These are phyloP conservation scores for Mucor racemosus DNA, from an alignment of 371 early-diverging fungal species.

Conservation along the genomic window DNA sequence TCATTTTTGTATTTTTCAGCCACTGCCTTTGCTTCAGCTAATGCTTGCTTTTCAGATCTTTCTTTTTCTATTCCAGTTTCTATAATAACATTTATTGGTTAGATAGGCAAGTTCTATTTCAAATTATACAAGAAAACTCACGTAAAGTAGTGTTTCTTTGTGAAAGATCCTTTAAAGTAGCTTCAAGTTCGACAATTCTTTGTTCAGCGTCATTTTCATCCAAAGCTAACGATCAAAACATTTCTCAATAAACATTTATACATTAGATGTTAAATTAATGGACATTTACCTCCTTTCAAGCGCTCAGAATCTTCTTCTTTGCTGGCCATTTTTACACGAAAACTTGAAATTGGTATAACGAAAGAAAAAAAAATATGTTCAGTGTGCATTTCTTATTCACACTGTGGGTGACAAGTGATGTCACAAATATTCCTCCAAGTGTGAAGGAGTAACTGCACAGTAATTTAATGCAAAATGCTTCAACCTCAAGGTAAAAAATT, in stretches of 20 bases:
- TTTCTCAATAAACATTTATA: too few species aligned
- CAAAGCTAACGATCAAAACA: not conserved
- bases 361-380: not conserved
- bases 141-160: not conserved
- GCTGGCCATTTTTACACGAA: not conserved
- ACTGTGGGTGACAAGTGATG: too few species aligned
- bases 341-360: not conserved
- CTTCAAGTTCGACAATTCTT: not conserved
- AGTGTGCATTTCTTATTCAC: not conserved
- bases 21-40: not conserved
- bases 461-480: too few species aligned
- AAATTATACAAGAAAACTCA: not conserved
- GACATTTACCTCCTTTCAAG: not conserved
- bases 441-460: too few species aligned
- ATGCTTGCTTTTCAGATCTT: slow-evolving; percentile 6
- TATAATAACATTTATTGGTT: not conserved
- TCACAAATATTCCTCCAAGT: too few species aligned
- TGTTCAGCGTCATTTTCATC: not conserved
- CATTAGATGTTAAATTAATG: not conserved
- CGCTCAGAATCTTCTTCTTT: not conserved
- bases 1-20: slow-evolving; percentile 2
- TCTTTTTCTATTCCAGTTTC: not conserved
- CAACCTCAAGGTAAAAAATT: too few species aligned
- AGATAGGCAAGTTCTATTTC: not conserved
- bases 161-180: not conserved